phyloP scores from a whole-genome alignment of 2,329 filamentous ascomycete genomes.

The Venturia carpophila region DNA sequence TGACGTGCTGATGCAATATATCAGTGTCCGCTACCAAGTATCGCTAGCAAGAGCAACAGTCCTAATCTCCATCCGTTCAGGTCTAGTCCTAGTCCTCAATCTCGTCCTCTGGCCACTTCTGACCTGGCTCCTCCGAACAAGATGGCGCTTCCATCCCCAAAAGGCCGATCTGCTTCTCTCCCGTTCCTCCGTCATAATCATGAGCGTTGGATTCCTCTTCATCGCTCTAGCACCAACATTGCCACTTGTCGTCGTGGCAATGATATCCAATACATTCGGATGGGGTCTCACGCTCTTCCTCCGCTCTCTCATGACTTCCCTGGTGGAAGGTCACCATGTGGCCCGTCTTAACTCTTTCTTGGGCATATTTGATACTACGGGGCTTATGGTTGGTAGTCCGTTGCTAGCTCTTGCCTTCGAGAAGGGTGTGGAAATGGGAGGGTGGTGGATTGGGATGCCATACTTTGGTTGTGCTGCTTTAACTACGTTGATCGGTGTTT shows the following conservation, averaged over 20 bases:
- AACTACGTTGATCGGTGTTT: not conserved
- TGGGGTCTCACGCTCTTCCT: slow-evolving; percentile 38
- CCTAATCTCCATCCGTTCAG: slow-evolving; percentile 27
- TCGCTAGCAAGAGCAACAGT: slow-evolving; percentile 32
- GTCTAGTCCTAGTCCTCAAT: slow-evolving; percentile 26
- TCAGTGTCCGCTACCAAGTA: slow-evolving; percentile 45
- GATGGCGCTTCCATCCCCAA: slow-evolving; percentile 23
- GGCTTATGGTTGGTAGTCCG: slow-evolving; percentile 42
- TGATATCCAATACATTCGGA: slow-evolving; percentile 42
- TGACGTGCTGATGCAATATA: slow-evolving; percentile 45
- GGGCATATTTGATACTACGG: slow-evolving; percentile 43
- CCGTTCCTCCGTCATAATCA: slow-evolving; percentile 25
- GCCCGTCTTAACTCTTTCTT: slow-evolving; percentile 49
- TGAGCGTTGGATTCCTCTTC: slow-evolving; percentile 25
- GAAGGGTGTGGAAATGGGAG: slow-evolving; percentile 24
- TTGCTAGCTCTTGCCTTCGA: slow-evolving; percentile 42
- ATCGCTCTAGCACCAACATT: slow-evolving; percentile 28
- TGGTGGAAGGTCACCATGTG: slow-evolving; percentile 48
- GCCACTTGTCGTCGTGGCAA: slow-evolving; percentile 27
- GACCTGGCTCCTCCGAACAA: slow-evolving; percentile 22
- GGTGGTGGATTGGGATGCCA: slow-evolving; percentile 14
- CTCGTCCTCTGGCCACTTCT: slow-evolving; percentile 27
- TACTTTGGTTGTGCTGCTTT: slow-evolving; percentile 8
- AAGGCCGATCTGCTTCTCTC: slow-evolving; percentile 29
- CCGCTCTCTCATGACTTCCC: slow-evolving; percentile 44